These are phyloP conservation scores for Basipetospora sp. DNA, from an alignment of 2,329 filamentous ascomycete genomes.

Conservation along the genomic window DNA sequence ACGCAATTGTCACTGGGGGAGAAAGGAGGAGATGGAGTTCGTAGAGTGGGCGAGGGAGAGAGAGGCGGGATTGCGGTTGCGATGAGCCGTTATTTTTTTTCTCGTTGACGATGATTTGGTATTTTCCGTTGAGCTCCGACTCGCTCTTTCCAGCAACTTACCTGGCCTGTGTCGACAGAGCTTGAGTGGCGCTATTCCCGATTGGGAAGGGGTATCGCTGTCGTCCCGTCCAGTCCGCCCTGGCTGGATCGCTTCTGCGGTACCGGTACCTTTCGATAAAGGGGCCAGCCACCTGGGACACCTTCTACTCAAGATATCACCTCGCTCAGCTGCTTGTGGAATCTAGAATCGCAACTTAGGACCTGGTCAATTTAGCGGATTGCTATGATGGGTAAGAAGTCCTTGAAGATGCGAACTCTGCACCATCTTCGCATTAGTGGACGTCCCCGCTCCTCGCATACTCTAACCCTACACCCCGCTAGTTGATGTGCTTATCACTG, in stretches of 20 bases:
- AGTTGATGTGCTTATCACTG: no score
- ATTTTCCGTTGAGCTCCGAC: conserved; percentile 7
- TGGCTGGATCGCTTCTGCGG: neutral
- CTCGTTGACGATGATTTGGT: conserved; percentile 5
- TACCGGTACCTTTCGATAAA: neutral
- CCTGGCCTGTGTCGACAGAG: conserved; percentile 1
- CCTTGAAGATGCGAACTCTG: no score
- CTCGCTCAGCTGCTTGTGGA: no score
- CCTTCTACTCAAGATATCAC: no score
- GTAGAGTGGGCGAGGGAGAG: neutral
- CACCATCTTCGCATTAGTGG: no score
- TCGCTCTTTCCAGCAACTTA: conserved; percentile 1
- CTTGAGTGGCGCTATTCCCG: conserved; percentile 4
- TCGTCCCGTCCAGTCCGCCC: conserved; percentile 1
- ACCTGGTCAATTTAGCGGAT: no score
- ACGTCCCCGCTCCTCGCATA: no score
- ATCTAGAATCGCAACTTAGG: no score
- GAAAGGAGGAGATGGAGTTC: neutral
- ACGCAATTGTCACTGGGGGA: neutral
- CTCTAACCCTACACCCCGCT: no score
- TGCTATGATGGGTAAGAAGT: no score
- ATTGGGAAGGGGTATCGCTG: conserved; percentile 1
- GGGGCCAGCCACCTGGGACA: no score
- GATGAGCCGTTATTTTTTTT: conserved; percentile 6
- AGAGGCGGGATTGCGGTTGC: neutral